Percentiles rank a stretch among this genome's conserved stretches.
Evolutionary conservation across 176 grass and related monocot genomes (phyloP).

Genomic region (Carex scoparia): DNA sequence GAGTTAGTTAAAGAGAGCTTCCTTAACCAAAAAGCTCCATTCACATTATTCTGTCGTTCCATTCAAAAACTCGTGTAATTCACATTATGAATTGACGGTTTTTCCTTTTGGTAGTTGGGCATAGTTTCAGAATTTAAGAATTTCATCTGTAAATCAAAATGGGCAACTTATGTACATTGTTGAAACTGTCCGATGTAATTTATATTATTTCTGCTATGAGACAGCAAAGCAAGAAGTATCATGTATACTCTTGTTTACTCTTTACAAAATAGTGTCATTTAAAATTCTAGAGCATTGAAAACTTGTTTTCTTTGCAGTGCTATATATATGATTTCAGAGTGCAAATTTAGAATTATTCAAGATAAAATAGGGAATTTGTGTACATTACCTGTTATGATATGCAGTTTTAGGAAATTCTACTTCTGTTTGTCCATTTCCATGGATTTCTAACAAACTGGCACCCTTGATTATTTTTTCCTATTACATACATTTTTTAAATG

Average conservation of each 20-base stretch:
- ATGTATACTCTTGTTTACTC: neutral
- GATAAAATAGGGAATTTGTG: neutral
- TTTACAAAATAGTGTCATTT: neutral
- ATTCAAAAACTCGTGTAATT: too few species aligned
- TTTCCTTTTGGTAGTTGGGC: neutral
- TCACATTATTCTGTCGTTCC: too few species aligned
- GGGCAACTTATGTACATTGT: neutral
- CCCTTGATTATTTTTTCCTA: neutral
- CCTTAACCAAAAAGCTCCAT: too few species aligned
- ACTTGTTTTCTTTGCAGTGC: neutral
- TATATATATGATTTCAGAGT: neutral
- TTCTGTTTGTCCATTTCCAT: neutral
- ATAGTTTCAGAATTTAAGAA: neutral
- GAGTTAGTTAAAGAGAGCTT: too few species aligned
- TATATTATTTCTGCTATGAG: neutral
- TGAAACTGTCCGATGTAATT: neutral
- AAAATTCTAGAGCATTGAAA: neutral
- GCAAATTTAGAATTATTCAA: neutral
- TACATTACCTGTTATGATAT: neutral
- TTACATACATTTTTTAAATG: neutral
- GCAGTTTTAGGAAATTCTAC: neutral
- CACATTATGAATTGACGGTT: too few species aligned
- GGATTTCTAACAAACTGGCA: neutral
- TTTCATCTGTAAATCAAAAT: neutral
- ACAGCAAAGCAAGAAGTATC: neutral